Base-by-base conservation (phyloP, 2,329 filamentous ascomycete species). In the Colletotrichum ledebouriae region DNA sequence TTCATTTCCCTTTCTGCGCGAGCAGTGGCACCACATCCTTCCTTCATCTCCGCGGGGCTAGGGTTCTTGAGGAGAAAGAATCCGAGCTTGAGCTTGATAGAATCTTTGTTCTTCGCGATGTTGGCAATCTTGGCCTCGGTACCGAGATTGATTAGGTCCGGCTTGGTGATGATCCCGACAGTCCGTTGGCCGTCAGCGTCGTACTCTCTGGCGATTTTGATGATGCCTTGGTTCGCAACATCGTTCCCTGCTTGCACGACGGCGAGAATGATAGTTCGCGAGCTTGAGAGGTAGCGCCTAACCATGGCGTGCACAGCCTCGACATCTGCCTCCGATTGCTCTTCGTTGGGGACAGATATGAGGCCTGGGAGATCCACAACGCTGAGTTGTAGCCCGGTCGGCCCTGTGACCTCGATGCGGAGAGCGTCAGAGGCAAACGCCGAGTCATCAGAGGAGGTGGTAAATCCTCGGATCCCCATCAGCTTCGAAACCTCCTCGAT, bases 121-220 rank as follows among this genome's bases (percentile, higher is more conserved):
- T 76, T 74, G 1, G 83, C 50, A 55, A 63, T 63, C 70, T 86
- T 83, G 29, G 76, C 79, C 0, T 77, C 79, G 0, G 83, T 83
- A 1, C 78, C 78, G 0, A 67, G 58, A 5, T 73, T 71, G 13
- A 79, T 65, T 4, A 71, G 75, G 69, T 89, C 86, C 0, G 86
- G 86, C 73, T 89, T 89, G 0, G 87, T 89, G 69, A 89, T 84
- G 64, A 89, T 81, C 3, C 86, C 86, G 0, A 89, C 73, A 0
- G 86, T 89, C 3, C 86, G 83, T 1, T 46, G 29, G 1, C 80
- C 76, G 0, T 64, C 25, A 0, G 73, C 72, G 29, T 78, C 77
- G 6, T 58, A 53, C 22, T 69, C 55, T 1, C 58, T 46, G 20
- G 69, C 61, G 11, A 66, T 58, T 5, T 58, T 62, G 20, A 59